Percentiles rank a stretch among this genome's conserved stretches.
Evolutionary conservation across 169 alveolate species (phyloP).

Genomic region (Plasmodium gonderi): DNA sequence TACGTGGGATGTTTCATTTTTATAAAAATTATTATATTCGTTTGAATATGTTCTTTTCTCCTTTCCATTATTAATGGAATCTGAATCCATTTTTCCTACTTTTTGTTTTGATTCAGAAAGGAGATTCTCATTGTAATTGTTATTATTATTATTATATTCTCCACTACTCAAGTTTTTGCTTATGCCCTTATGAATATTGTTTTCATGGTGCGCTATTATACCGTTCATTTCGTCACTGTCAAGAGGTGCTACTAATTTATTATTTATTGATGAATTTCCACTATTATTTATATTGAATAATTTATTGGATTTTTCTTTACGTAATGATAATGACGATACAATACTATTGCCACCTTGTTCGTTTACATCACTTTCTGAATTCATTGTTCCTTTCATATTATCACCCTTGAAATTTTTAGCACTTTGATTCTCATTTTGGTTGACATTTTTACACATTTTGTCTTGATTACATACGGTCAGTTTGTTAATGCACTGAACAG

Average conservation of each 20-base stretch:
- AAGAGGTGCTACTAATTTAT: neutral
- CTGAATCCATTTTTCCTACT: neutral
- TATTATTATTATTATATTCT: neutral
- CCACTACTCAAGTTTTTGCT: neutral
- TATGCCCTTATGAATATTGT: neutral
- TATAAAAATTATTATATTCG: slow-evolving; percentile 13
- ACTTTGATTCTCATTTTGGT: slow-evolving; percentile 5
- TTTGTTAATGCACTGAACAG: slow-evolving; percentile 71
- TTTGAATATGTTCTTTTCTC: neutral
- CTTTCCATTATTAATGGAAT: neutral
- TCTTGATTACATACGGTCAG: slow-evolving; percentile 57
- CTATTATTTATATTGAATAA: neutral
- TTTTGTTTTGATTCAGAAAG: slow-evolving; percentile 4
- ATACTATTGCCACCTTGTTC: neutral
- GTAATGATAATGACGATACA: neutral
- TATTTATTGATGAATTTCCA: neutral
- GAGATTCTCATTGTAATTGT: neutral
- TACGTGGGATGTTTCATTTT: slow-evolving; percentile 6
- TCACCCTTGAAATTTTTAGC: slow-evolving; percentile 28
- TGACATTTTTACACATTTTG: slow-evolving; percentile 29
- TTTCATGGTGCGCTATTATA: neutral
- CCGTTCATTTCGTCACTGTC: neutral
- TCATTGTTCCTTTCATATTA: neutral
- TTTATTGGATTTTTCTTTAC: slow-evolving; percentile 9
- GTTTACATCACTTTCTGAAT: slow-evolving; percentile 9